Percentiles rank a stretch among this genome's conserved stretches.
phyloP scores from a whole-genome alignment of 2,329 filamentous ascomycete genomes.

The Apiospora marii region DNA sequence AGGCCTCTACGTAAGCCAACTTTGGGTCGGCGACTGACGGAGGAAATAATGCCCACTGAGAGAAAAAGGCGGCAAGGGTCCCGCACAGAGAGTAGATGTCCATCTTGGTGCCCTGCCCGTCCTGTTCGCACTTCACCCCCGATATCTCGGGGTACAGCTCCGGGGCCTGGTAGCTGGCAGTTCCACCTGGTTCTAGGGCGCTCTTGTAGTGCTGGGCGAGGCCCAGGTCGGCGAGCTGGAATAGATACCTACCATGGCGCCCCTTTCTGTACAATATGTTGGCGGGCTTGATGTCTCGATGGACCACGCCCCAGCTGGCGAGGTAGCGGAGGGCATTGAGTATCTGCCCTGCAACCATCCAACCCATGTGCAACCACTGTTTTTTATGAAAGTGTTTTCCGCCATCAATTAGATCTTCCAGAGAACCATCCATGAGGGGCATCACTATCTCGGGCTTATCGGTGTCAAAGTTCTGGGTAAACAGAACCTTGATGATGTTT shows the following conservation, averaged over 20 bases:
- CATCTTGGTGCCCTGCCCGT: not conserved
- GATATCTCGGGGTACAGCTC: not conserved
- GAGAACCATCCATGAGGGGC: not conserved
- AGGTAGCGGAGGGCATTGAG: not conserved
- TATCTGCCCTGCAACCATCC: not conserved
- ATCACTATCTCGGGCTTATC: too few relatives aligned
- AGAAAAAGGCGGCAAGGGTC: not conserved
- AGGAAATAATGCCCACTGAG: too few relatives aligned
- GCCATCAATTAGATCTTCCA: not conserved
- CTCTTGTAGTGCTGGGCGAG: not conserved
- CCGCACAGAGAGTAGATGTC: not conserved
- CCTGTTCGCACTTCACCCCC: not conserved
- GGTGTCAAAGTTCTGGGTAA: too few relatives aligned
- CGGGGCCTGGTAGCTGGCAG: not conserved
- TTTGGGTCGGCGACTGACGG: too few relatives aligned
- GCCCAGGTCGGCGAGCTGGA: not conserved
- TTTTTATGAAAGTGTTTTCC: too few relatives aligned
- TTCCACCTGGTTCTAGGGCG: not conserved
- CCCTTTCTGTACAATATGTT: not conserved
- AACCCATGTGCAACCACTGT: not conserved
- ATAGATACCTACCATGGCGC: not conserved
- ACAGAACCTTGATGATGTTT: not conserved
- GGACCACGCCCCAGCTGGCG: not conserved
- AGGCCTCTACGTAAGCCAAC: too few relatives aligned
- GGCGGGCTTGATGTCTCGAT: not conserved